Evolutionary conservation across 257 asterid species (phyloP).

Genomic region (Fraxinus anomala): DNA sequence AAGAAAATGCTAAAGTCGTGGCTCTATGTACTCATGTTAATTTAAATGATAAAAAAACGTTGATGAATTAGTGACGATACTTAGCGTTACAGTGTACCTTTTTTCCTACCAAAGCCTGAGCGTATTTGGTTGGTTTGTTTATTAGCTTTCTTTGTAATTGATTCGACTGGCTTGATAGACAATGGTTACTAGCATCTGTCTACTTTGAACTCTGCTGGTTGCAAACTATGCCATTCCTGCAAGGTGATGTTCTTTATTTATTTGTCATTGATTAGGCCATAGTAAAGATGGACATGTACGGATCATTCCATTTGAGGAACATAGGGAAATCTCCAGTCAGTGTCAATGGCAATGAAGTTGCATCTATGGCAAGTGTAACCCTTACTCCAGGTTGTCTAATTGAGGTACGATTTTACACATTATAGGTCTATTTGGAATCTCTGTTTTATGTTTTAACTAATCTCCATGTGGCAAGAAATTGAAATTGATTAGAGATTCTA

Average conservation of each 20-base stretch:
- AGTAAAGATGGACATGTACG: conserved; percentile 50
- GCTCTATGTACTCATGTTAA: too few species aligned
- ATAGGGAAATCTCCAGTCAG: conserved; percentile 46
- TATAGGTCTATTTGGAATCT: neutral
- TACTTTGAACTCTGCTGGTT: neutral
- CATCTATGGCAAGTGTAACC: conserved; percentile 31
- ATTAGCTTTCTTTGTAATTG: neutral
- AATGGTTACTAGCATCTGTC: neutral
- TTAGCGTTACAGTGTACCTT: too few species aligned
- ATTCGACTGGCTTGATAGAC: conserved; percentile 1
- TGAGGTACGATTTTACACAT: conserved; percentile 42
- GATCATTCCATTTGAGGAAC: conserved; percentile 58
- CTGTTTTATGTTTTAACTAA: too few species aligned
- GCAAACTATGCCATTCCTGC: neutral
- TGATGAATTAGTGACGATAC: too few species aligned
- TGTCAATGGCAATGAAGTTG: conserved; percentile 49
- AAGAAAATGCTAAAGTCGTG: too few species aligned
- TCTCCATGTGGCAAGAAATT: neutral
- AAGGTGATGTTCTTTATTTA: neutral
- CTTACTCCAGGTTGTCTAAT: conserved; percentile 61
- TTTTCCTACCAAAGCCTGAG: too few species aligned
- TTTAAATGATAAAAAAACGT: too few species aligned
- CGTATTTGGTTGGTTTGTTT: neutral
- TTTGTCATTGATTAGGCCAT: conserved; percentile 48
- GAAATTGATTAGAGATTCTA: too few species aligned